A percentile compares a stretch with the other conserved stretches of the same genome.
phyloP scores from a whole-genome alignment of 768 basidiomycete species.

The Coprinellus micaceus region DNA sequence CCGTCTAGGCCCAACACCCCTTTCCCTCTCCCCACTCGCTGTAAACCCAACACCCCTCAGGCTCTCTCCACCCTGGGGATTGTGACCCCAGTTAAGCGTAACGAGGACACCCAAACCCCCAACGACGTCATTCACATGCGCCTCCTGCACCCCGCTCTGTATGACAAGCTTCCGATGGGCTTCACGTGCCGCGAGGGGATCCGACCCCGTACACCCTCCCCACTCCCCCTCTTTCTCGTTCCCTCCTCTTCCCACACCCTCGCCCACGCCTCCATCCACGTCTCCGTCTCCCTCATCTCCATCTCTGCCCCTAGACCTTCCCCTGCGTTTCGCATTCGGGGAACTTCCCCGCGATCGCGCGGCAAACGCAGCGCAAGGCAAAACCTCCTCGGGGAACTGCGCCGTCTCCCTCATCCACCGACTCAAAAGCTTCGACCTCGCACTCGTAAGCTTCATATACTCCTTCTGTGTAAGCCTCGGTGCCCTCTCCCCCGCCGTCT shows the following conservation, averaged over 20 bases:
- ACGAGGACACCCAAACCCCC: not conserved
- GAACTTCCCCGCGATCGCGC: not conserved
- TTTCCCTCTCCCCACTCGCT: too few species aligned
- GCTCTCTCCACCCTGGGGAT: too few species aligned
- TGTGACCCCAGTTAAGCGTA: too few species aligned
- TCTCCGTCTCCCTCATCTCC: too few species aligned
- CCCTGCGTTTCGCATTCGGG: too few species aligned
- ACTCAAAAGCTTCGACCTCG: not conserved
- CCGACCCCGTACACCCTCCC: not conserved
- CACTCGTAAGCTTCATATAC: not conserved
- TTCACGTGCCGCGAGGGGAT: not conserved
- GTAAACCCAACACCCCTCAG: too few species aligned
- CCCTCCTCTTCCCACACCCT: too few species aligned
- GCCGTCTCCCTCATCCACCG: not conserved
- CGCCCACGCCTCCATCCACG: too few species aligned
- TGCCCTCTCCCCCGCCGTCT: not conserved
- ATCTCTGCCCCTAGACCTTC: too few species aligned
- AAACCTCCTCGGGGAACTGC: not conserved
- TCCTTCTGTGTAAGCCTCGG: not conserved
- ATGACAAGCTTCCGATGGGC: not conserved
- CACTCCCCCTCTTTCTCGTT: too few species aligned
- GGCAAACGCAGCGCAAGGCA: not conserved
- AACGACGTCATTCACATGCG: not conserved
- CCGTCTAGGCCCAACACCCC: too few species aligned
- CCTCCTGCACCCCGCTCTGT: not conserved